Evolutionary conservation across 78 protist species (phyloP), one percentile per base, ranked within the genome.

Genomic region (Chrysochromulina parva): DNA sequence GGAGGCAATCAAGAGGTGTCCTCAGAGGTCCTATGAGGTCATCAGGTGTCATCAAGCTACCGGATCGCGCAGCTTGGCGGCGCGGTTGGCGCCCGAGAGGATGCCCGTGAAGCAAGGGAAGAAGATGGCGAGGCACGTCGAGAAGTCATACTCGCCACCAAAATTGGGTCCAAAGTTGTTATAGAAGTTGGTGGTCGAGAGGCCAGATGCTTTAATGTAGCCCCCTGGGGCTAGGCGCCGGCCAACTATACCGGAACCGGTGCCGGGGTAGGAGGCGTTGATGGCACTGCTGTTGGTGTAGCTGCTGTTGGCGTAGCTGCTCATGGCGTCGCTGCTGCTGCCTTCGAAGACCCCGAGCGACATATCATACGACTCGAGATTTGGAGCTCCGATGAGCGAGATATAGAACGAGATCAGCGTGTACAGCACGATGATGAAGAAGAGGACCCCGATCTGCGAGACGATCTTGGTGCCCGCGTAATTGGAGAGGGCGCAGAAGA

Each of bases 21-120:
- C 38, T 38, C 38, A 38, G 38, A 38, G 38, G 38, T 38, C 38
- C 38, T 38, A 38, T 38, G 38, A 38, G 38, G 38, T 38, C 38
- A 38, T 38, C 38, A 38, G 38, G 38, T 38, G 38, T 38, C 38
- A 38, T 38, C 38, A 38, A 38, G 38, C 38, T 38, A 28, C 13
- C 58, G 91, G 88, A 52, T 88, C 91, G 28, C 22, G 17, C 50
- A 88, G 84, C 80, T 10, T 10, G 26, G 74, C 11, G 16, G 91
- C 55, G 55, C 91, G 91, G 62, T 62, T 69, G 28, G 86, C 74
- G 57, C 91, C 91, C 24, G 91, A 69, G 47, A 88, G 52, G 48
- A 85, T 85, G 69, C 89, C 89, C 4, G 89, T 67, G 91, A 78
- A 91, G n/a, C 73, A 73, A 3, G 94, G 92, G 80, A 94, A 88